phyloP scores from a whole-genome alignment of 139 green algal genomes.

The Raphidocelis subcapitata region DNA sequence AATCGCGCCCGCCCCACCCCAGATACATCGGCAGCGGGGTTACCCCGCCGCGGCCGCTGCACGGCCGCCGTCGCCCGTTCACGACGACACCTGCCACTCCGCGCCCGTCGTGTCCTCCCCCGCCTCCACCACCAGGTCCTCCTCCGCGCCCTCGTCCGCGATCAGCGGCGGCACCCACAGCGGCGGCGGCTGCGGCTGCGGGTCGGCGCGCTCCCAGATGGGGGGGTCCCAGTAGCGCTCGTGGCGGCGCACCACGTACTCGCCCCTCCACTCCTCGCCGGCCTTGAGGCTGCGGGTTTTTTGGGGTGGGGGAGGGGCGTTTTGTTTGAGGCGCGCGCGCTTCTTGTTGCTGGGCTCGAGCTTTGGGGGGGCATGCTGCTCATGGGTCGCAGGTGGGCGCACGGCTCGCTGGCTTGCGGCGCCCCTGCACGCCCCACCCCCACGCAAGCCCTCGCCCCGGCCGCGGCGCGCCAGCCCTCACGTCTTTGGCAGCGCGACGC shows the following conservation, averaged over 20 bases:
- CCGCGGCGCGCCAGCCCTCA: neutral
- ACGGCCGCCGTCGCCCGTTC: neutral
- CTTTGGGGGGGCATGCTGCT: too few relatives aligned
- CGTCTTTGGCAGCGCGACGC: slow-evolving; percentile 28
- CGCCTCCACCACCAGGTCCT: neutral
- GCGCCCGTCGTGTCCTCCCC: neutral
- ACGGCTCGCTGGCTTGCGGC: too few relatives aligned
- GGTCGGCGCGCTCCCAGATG: slow-evolving; percentile 24
- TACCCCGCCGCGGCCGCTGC: too few relatives aligned
- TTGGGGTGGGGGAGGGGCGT: neutral
- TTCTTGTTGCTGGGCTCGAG: neutral
- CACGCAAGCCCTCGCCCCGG: neutral
- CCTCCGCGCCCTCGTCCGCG: slow-evolving; percentile 15
- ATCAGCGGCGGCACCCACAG: neutral
- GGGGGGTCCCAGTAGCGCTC: slow-evolving; percentile 30
- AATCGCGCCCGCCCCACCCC: too few relatives aligned
- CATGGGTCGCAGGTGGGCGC: too few relatives aligned
- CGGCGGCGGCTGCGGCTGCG: slow-evolving; percentile 29
- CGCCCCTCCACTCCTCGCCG: slow-evolving; percentile 22
- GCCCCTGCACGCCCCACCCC: neutral
- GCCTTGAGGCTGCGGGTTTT: slow-evolving; percentile 18
- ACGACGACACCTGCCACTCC: slow-evolving; percentile 1
- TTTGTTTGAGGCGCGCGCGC: neutral
- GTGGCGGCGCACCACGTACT: slow-evolving; percentile 37
- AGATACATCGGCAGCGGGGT: too few relatives aligned